Evolutionary conservation across 768 basidiomycete genomes (phyloP).

Genomic region (Lactarius akahatsu): DNA sequence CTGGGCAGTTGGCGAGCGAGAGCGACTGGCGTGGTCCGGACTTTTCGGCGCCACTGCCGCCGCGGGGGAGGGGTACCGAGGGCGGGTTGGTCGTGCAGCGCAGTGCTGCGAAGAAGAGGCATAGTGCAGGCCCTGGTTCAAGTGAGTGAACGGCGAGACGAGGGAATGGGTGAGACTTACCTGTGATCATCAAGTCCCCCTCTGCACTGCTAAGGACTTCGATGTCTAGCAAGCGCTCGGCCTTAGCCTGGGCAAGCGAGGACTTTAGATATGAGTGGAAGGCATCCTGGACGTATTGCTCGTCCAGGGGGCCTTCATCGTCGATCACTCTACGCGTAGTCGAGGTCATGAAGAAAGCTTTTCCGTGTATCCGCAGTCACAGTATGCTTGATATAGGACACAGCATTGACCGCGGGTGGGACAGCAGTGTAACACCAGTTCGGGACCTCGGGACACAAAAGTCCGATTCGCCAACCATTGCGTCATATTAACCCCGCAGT

Average conservation of each 20-base stretch:
- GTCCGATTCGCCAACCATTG: not conserved
- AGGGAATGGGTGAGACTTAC: constrained; percentile 40
- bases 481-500: not conserved
- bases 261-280: constrained; percentile 84
- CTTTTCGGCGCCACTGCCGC: constrained; percentile 37
- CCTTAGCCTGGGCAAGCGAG: constrained; percentile 71
- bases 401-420: not conserved
- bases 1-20: constrained; percentile 66
- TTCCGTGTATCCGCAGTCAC: too few relatives aligned
- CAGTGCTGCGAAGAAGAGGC: constrained; percentile 82
- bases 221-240: constrained; percentile 68
- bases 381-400: not conserved
- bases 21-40: constrained; percentile 53
- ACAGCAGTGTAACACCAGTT: too few relatives aligned
- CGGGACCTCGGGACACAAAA: not conserved
- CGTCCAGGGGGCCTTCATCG: constrained; percentile 47
- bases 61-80: constrained; percentile 73
- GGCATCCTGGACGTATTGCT: constrained; percentile 67
- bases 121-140: constrained; percentile 60
- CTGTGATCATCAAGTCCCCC: constrained; percentile 83
- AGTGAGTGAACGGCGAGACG: not conserved
- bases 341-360: constrained; percentile 4
- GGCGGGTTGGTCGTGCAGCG: constrained; percentile 74
- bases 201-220: constrained; percentile 76
- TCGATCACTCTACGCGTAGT: constrained; percentile 28